Base-by-base conservation (phyloP, 352 stramenopile species). In the Phytophthora pluvialis region DNA sequence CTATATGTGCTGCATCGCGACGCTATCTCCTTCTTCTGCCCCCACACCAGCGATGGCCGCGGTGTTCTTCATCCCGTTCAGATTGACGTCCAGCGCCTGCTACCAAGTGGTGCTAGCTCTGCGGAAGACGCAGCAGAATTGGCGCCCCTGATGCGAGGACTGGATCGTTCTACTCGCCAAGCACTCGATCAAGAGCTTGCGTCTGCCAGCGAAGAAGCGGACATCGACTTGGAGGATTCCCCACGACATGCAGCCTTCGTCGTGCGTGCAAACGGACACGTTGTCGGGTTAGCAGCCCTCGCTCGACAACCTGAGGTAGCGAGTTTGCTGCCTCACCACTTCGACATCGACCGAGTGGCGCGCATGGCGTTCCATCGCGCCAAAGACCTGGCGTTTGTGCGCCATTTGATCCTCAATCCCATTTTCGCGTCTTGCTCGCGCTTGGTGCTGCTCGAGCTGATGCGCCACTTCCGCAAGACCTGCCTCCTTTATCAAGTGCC, bases 381-480 rank as follows among this genome's bases (percentile, higher is more conserved):
- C 1, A 88, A 89, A 56, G 83, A 91, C 26, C 75, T 95, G 58
- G 80, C 75, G 4, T 66, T 89, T 15, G 49, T 97, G 8, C 74
- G 73, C 12, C 58, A 80, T 18, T 80, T 94, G 33, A 61, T 90
- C 7, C 70, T 96, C 9, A 93, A 94, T 58, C 88, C 89, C 8
- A 84, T 91, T 12, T 94, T 94, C 45, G 59, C 67, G 6, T 66
- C 72, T 6, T 89, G 81, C 51, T 75, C 74, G 16, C 76, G 85
- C 0, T 88, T 83, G 61, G 52, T 95, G 10, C 57, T 97, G 3
- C 80, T 91, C 44, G 89, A 96, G 71, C 70, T 93, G 12, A 93
- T 97, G 82, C 81, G 86, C 7, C 62, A 83, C 16, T 90, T 83
- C 49, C 69, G 70, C 5, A 91, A 93, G 57, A 88, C 85, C 3